Conservation (phyloP, 2,329 filamentous ascomycete genomes). For the Pyricularia pennisetigena region DNA sequence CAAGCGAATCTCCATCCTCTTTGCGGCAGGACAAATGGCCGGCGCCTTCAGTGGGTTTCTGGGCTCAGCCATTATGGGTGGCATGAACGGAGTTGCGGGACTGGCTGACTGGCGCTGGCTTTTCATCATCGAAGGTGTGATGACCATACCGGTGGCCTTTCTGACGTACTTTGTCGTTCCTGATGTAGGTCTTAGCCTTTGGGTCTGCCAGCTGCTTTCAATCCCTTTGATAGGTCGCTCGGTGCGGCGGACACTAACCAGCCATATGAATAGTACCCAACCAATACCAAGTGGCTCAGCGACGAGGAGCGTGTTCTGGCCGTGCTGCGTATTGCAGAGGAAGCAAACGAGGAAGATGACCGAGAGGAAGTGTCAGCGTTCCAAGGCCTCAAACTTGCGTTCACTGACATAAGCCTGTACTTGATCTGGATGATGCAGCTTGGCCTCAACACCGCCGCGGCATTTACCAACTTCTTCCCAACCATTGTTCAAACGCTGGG, state of each 20-base stretch:
- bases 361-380: conserved; percentile 11
- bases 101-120: conserved; percentile 47
- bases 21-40: conserved; percentile 46
- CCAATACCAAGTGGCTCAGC: conserved; percentile 33
- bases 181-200: background rate
- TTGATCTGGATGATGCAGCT: conserved; percentile 17
- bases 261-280: conserved; percentile 40
- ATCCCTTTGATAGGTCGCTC: background rate
- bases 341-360: conserved; percentile 49
- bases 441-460: conserved; percentile 18
- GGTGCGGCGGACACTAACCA: background rate
- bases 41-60: conserved; percentile 55
- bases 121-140: conserved; percentile 41
- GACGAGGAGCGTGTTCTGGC: conserved; percentile 33
- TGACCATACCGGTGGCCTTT: conserved; percentile 42
- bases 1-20: conserved; percentile 52
- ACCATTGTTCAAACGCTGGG: conserved; percentile 19
- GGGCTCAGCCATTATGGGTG: conserved; percentile 40
- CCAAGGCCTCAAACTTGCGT: conserved; percentile 17
- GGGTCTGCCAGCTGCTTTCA: background rate
- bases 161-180: background rate
- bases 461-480: conserved; percentile 21
- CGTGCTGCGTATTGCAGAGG: conserved; percentile 31
- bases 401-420: conserved; percentile 17
- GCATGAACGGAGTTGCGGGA: conserved; percentile 34